These are phyloP conservation scores for Wallacemonas sp. DNA, from an alignment of 208 protist genomes.

Conservation along the genomic window DNA sequence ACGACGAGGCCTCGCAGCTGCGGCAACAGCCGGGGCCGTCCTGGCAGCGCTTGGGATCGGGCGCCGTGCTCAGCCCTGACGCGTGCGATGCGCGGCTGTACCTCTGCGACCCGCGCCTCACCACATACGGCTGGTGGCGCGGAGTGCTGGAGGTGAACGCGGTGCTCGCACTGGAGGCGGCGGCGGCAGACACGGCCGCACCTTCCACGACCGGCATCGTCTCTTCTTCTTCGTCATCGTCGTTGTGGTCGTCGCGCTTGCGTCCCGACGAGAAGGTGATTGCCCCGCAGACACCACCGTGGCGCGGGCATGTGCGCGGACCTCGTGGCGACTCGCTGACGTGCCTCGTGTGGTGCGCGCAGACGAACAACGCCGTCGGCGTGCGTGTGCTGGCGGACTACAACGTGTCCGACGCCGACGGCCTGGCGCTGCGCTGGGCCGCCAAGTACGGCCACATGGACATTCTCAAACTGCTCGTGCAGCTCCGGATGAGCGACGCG, in stretches of 20 bases:
- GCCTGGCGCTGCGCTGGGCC: constrained; percentile 60
- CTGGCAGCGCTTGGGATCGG: constrained; percentile 10
- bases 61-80: constrained; percentile 20
- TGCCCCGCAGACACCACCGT: constrained; percentile 19
- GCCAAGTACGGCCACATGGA: constrained; percentile 51
- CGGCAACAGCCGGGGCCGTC: background rate
- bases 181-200: too few species aligned
- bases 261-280: constrained; percentile 37
- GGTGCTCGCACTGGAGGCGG: constrained; percentile 34
- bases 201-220: too few species aligned
- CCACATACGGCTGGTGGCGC: constrained; percentile 66
- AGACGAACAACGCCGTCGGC: constrained; percentile 62
- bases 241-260: constrained; percentile 9
- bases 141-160: constrained; percentile 53
- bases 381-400: constrained; percentile 77
- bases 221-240: background rate
- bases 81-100: constrained; percentile 33
- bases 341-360: constrained; percentile 72
- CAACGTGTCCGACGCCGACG: constrained; percentile 66
- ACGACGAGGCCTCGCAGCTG: constrained; percentile 1
- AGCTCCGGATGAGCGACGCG: constrained; percentile 70
- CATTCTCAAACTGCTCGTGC: constrained; percentile 64
- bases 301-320: constrained; percentile 16
- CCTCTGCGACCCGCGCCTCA: constrained; percentile 45
- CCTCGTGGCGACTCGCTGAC: constrained; percentile 21